Conservation (phyloP, 2,329 filamentous ascomycete genomes). For the Clarireedia sp. region DNA sequence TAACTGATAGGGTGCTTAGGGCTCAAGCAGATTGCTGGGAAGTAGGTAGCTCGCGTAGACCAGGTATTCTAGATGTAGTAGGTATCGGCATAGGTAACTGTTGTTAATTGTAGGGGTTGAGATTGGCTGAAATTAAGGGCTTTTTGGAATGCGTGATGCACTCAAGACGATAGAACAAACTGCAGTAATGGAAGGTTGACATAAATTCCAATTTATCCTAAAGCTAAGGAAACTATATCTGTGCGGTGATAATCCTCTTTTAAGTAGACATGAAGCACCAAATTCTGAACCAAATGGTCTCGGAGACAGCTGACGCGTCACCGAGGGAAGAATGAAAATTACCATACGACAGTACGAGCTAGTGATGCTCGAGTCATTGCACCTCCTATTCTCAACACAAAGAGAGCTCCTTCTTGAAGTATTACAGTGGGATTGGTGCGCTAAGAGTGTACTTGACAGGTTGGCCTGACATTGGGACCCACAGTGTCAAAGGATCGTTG, state of each 20-base stretch:
- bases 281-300: neutral
- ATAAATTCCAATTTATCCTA: neutral
- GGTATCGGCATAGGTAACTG: too few relatives aligned
- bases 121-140: neutral
- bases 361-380: neutral
- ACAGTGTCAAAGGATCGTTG: slow-evolving; percentile 43
- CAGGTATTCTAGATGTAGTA: too few relatives aligned
- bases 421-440: slow-evolving; percentile 9
- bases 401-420: neutral
- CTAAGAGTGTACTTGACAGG: slow-evolving; percentile 35
- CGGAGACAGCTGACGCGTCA: neutral
- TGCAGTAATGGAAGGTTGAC: neutral
- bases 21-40: too few relatives aligned
- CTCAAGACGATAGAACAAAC: neutral
- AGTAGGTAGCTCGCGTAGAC: too few relatives aligned
- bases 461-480: slow-evolving; percentile 38
- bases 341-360: neutral
- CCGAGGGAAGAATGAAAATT: slow-evolving; percentile 2
- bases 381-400: neutral
- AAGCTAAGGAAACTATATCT: neutral
- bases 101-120: too few relatives aligned
- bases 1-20: too few relatives aligned
- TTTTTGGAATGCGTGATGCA: neutral
- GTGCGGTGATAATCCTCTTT: neutral
- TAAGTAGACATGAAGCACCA: neutral